These are phyloP conservation scores for Salix udensis DNA, from an alignment of 345 rosid species.

Conservation along the genomic window DNA sequence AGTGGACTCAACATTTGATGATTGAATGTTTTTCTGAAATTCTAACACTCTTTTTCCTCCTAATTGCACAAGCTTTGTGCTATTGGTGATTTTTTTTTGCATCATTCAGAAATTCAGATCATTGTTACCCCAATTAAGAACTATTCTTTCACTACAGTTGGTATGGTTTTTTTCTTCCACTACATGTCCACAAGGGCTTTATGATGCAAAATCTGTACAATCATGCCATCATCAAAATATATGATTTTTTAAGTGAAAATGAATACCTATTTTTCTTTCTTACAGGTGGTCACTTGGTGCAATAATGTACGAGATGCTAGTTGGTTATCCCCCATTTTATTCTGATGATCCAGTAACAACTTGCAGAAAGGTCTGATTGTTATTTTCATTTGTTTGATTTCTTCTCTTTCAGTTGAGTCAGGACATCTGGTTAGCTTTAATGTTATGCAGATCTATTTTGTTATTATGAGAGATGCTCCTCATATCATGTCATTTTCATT, in stretches of 20 bases:
- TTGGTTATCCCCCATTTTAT: constrained; percentile 82
- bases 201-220: no score
- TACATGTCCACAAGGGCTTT: no score
- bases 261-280: constrained; percentile 3
- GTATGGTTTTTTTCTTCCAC: no score
- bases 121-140: no score
- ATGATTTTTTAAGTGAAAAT: no score
- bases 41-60: background rate
- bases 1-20: background rate
- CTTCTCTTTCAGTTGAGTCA: constrained; percentile 3
- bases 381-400: background rate
- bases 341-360: constrained; percentile 83
- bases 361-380: constrained; percentile 75
- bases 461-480: background rate
- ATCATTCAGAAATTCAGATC: no score
- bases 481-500: background rate
- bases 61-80: background rate
- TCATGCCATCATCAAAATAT: no score
- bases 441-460: background rate
- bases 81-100: no score
- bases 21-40: background rate
- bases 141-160: no score
- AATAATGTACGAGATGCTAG: constrained; percentile 86
- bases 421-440: background rate
- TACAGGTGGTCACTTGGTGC: constrained; percentile 97